A percentile compares a stretch with the other conserved stretches of the same genome.
phyloP scores from a whole-genome alignment of 1,139 yeast species.

The Sugiyamaella neomexicana region DNA sequence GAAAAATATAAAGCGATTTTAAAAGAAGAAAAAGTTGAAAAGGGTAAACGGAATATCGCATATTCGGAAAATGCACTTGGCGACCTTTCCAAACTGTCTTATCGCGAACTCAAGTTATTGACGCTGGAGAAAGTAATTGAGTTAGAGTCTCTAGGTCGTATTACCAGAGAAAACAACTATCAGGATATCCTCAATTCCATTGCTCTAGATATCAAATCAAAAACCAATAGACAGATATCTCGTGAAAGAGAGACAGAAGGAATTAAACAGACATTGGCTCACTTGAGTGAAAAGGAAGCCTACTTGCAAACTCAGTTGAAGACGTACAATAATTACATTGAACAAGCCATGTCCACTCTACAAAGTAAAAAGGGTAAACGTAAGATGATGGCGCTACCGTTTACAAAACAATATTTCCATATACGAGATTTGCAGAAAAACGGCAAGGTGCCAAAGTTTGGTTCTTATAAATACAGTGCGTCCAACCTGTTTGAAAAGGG shows the following conservation, averaged over 20 bases:
- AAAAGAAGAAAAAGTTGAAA: slow-evolving; percentile 44
- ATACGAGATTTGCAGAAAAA: slow-evolving; percentile 67
- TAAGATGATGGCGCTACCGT: slow-evolving; percentile 56
- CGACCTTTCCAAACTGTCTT: slow-evolving; percentile 56
- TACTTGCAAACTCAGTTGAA: slow-evolving; percentile 61
- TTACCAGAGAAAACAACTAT: slow-evolving; percentile 68
- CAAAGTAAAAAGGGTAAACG: slow-evolving; percentile 56
- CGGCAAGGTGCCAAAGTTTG: slow-evolving; percentile 73
- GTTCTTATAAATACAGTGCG: slow-evolving; percentile 79
- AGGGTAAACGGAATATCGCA: slow-evolving; percentile 26
- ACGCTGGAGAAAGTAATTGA: slow-evolving; percentile 77
- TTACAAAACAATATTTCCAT: slow-evolving; percentile 78
- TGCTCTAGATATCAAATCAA: slow-evolving; percentile 80
- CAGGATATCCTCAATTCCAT: slow-evolving; percentile 81
- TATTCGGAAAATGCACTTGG: slow-evolving; percentile 44
- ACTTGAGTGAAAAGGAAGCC: slow-evolving; percentile 60
- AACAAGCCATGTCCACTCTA: slow-evolving; percentile 59
- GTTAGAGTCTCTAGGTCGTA: slow-evolving; percentile 66
- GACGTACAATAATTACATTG: slow-evolving; percentile 71
- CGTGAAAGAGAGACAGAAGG: slow-evolving; percentile 62
- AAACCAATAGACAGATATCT: slow-evolving; percentile 64
- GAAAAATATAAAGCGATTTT: slow-evolving; percentile 57
- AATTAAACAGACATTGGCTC: slow-evolving; percentile 59
- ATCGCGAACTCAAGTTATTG: slow-evolving; percentile 73
- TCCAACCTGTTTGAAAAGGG: slow-evolving; percentile 75